phyloP scores from a whole-genome alignment of 129 eudicot species.

The Pulicaria dysenterica region DNA sequence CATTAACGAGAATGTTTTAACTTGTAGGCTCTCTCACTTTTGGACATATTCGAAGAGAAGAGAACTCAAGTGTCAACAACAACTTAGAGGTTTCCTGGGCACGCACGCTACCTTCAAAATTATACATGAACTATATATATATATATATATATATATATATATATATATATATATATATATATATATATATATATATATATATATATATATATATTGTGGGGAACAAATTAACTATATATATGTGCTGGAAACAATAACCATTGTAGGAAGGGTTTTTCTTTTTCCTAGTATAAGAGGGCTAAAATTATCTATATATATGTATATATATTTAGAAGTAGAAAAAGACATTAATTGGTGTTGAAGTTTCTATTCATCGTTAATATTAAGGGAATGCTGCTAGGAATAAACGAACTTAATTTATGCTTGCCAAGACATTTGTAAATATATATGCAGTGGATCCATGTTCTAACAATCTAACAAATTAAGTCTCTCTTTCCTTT shows the following conservation, averaged over 20 bases:
- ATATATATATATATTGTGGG: too few species aligned
- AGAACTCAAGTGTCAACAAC: conserved; percentile 22
- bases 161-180: too few species aligned
- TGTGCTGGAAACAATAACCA: not conserved
- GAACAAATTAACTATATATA: not conserved
- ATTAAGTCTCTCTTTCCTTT: too few species aligned
- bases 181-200: too few species aligned
- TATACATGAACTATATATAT: not conserved
- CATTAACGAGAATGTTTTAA: not conserved
- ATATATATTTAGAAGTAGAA: not conserved
- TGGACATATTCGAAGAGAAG: conserved; percentile 68
- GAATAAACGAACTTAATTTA: too few species aligned
- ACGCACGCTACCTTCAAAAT: not conserved
- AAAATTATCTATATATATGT: not conserved
- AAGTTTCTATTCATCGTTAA: not conserved
- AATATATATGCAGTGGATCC: too few species aligned
- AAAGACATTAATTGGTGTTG: not conserved
- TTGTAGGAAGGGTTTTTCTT: not conserved
- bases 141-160: too few species aligned
- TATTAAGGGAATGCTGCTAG: conserved; percentile 1
- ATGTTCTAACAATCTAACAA: too few species aligned
- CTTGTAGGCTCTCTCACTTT: conserved; percentile 63
- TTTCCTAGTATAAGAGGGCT: not conserved
- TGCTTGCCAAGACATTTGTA: too few species aligned
- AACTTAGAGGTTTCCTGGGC: not conserved